phyloP scores from a whole-genome alignment of 73 alveolate species.

The Tetrahymena thermophila region DNA sequence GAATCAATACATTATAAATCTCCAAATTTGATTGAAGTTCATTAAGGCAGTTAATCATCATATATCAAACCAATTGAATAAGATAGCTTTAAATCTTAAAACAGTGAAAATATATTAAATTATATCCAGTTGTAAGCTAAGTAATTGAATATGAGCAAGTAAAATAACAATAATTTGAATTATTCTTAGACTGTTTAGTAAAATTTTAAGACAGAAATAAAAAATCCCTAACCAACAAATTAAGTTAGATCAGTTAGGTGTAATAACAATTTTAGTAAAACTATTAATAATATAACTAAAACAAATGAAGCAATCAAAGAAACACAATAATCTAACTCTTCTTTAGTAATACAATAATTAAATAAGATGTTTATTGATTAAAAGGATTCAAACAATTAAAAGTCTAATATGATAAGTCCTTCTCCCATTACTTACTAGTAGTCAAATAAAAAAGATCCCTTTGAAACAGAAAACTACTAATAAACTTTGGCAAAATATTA shows the following conservation, averaged over 20 bases:
- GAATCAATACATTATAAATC: not conserved
- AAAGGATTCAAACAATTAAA: not conserved
- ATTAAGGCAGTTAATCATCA: not conserved
- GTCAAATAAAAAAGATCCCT: not conserved
- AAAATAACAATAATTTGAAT: not conserved
- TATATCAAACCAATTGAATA: not conserved
- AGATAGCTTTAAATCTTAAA: not conserved
- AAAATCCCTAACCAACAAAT: not conserved
- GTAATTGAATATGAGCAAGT: not conserved
- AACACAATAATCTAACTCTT: not conserved
- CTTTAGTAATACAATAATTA: not conserved
- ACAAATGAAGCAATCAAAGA: not conserved
- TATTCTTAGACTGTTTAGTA: not conserved
- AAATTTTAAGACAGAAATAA: not conserved
- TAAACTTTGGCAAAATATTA: not conserved
- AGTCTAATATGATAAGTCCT: not conserved
- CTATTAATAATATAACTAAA: not conserved
- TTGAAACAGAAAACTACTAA: not conserved
- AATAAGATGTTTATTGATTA: not conserved
- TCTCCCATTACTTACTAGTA: not conserved
- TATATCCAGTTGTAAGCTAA: not conserved
- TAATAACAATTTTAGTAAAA: not conserved
- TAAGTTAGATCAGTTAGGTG: not conserved
- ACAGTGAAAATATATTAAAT: not conserved
- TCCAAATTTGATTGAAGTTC: not conserved